Evolutionary conservation across 2,329 filamentous ascomycete genomes (phyloP), one percentile per base, ranked within the genome.

Genomic region (Sarocladium brachiariae): DNA sequence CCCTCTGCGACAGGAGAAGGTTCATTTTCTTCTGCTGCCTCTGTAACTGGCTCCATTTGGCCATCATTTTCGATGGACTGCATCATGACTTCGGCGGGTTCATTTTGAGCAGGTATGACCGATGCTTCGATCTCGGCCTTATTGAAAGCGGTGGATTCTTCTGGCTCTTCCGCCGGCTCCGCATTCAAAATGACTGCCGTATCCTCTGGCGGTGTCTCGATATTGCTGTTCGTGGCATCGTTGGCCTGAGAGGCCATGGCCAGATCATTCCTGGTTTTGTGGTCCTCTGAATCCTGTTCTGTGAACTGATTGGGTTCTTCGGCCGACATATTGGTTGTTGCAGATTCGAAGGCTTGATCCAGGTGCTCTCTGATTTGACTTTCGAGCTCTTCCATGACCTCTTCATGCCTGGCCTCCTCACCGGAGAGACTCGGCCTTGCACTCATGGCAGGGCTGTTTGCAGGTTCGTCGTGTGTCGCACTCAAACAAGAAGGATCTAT

Each of bases 401-500:
- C 46, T 21, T n/a, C 46, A 4, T 35, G 24, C 4, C 13, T 25
- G 4, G 30, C 3, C 3, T 11, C 18, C 30, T 35, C 46, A 2
- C 14, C 18, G 18, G 46, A 21, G 16, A 50, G 30, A 34, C 49
- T 50, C 11, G 33, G 37, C 27, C 37, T 43, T 9, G 21, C 33
- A 24, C 24, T 50, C 49, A 43, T 41, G 8, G 16, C 16, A n/a
- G 13, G 4, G 35, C 33, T 27, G 13, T 60, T 55, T 51, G 56
- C 57, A 27, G 64, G 59, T 53, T 73, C 67, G 57, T 70, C 65
- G 64, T 71, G 71, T 51, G 65, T 63, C 37, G 64, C 65, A 58
- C 62, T 70, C 50, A 70, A 43, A 57, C 70, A 75, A 50, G 70
- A 74, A 38, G 62, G 60, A 58, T 78, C 74, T 58, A 74, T 65